A percentile compares a stretch with the other conserved stretches of the same genome.
Evolutionary conservation across 225 moss, liverwort and hornwort species (phyloP).

Genomic region (Climacium dendroides): DNA sequence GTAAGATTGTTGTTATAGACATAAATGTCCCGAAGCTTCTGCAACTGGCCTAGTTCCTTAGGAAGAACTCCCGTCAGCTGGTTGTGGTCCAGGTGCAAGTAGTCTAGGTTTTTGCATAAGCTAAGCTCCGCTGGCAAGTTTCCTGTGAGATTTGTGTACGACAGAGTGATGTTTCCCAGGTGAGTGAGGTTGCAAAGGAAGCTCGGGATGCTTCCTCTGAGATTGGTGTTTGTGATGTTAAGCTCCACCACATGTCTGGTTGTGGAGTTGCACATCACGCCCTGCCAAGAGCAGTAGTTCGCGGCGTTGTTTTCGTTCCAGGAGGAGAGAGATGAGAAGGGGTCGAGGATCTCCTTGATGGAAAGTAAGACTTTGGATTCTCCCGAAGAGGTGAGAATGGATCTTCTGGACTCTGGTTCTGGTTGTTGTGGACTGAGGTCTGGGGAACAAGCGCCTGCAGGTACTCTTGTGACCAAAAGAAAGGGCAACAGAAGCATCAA

Average conservation of each 20-base stretch:
- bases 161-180: background rate
- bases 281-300: background rate
- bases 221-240: background rate
- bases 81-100: conserved; percentile 6
- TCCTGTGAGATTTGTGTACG: background rate
- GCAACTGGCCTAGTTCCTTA: background rate
- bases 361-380: background rate
- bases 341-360: conserved; percentile 8
- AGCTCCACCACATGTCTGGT: background rate
- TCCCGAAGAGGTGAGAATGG: background rate
- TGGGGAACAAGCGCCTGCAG: background rate
- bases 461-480: background rate
- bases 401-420: background rate
- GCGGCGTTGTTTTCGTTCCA: background rate
- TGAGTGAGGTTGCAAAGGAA: conserved; percentile 10
- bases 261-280: background rate
- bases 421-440: background rate
- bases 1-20: conserved; percentile 4
- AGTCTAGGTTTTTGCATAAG: background rate
- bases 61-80: background rate
- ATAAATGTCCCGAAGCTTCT: background rate
- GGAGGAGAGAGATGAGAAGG: background rate
- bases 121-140: background rate
- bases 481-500: background rate
- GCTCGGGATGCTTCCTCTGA: background rate